phyloP scores from a whole-genome alignment of 176 grass and related monocot genomes.

The Pontederia paniculata region DNA sequence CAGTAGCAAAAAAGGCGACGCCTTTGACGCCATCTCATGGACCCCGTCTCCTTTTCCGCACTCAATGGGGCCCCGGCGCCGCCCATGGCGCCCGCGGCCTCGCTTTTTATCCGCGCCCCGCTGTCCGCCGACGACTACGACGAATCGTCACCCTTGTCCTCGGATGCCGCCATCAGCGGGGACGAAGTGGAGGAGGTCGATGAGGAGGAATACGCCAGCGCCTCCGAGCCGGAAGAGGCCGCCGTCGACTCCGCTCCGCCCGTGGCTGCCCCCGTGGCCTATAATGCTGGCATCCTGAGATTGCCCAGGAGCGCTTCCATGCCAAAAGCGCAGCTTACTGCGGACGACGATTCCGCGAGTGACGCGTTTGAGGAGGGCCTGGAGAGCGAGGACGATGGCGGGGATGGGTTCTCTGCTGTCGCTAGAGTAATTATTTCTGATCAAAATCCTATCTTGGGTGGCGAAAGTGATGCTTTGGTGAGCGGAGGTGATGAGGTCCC shows the following conservation, averaged over 20 bases:
- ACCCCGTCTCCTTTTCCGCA: background rate
- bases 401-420: conserved; percentile 2
- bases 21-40: background rate
- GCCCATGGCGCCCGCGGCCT: background rate
- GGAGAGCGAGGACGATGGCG: background rate
- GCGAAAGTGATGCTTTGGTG: background rate
- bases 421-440: background rate
- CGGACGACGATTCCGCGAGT: background rate
- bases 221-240: background rate
- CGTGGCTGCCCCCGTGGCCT: background rate
- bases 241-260: background rate
- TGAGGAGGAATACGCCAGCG: background rate
- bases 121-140: conserved; percentile 9
- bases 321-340: conserved; percentile 3
- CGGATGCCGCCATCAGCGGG: background rate
- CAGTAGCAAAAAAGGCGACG: background rate
- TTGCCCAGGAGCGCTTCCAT: background rate
- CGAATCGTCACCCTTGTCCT: background rate
- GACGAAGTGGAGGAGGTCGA: background rate
- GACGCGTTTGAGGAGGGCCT: background rate
- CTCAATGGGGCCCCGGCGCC: background rate
- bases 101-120: conserved; percentile 17
- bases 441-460: background rate
- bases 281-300: background rate
- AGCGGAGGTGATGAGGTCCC: background rate